Conservation (phyloP, 1,139 yeast genomes). For the Blastobotrys ciferrii region DNA sequence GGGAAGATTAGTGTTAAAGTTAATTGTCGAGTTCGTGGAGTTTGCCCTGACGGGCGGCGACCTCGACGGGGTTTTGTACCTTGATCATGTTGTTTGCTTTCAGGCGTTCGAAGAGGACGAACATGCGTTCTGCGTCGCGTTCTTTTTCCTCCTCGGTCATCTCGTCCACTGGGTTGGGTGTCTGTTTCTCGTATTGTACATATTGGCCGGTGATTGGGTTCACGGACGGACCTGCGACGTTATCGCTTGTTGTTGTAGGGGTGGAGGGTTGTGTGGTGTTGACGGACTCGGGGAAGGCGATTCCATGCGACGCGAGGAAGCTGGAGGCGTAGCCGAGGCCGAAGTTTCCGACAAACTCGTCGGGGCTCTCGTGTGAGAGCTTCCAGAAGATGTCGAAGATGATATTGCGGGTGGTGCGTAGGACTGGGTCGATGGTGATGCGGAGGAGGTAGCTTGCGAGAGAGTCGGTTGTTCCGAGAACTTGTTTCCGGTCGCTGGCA, state of each 20-base stretch:
- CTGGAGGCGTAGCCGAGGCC: constrained; percentile 36
- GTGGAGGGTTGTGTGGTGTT: constrained; percentile 11
- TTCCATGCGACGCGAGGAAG: constrained; percentile 28
- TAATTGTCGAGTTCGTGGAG: not conserved
- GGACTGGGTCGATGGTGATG: constrained; percentile 22
- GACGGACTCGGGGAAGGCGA: constrained; percentile 22
- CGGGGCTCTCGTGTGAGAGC: constrained; percentile 22
- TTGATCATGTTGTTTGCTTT: constrained; percentile 45
- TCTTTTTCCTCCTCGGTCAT: constrained; percentile 55
- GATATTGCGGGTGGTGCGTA: constrained; percentile 22
- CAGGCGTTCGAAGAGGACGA: constrained; percentile 49
- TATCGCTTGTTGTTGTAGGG: not conserved
- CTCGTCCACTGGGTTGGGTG: constrained; percentile 15
- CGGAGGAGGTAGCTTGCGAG: constrained; percentile 21
- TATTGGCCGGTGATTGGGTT: constrained; percentile 36
- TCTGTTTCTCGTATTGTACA: constrained; percentile 11
- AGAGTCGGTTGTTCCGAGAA: constrained; percentile 23
- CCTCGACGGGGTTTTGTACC: constrained; percentile 40
- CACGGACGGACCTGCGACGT: constrained; percentile 11
- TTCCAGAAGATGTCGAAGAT: constrained; percentile 27
- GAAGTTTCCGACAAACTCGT: constrained; percentile 28
- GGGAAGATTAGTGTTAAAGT: too few relatives aligned
- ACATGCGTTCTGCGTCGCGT: constrained; percentile 51
- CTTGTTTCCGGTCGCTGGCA: constrained; percentile 21
- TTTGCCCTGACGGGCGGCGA: constrained; percentile 24